phyloP scores from a whole-genome alignment of 192 early-diverging fungal genomes.

The Podila epicladia region DNA sequence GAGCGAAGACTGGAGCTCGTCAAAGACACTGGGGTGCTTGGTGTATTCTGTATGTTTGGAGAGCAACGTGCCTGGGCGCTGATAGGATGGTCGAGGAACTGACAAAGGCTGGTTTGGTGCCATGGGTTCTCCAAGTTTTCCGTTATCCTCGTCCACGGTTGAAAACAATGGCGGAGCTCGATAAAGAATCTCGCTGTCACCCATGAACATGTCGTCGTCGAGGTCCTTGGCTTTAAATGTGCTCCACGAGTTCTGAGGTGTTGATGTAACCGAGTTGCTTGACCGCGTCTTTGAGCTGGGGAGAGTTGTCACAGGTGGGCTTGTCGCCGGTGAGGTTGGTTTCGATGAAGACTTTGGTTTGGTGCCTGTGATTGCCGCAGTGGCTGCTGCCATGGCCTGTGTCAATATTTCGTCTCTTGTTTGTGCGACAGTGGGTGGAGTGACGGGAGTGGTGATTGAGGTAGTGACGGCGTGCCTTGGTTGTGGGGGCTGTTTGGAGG shows the following conservation, averaged over 20 bases:
- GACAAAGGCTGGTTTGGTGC: slow-evolving; percentile 6
- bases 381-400: slow-evolving; percentile 41
- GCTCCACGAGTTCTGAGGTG: slow-evolving; percentile 27
- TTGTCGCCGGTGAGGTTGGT: neutral
- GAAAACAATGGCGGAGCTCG: slow-evolving; percentile 23
- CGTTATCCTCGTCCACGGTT: neutral
- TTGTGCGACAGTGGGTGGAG: slow-evolving; percentile 36
- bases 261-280: neutral
- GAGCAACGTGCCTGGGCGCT: slow-evolving; percentile 6
- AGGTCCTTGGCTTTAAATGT: slow-evolving; percentile 33
- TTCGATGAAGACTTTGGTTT: neutral
- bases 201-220: slow-evolving; percentile 46
- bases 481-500: slow-evolving; percentile 18
- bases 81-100: slow-evolving; percentile 8
- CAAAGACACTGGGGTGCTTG: slow-evolving; percentile 27
- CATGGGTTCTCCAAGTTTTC: slow-evolving; percentile 4
- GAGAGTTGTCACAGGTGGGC: slow-evolving; percentile 2
- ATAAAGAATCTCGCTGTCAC: slow-evolving; percentile 43
- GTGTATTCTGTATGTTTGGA: slow-evolving; percentile 14
- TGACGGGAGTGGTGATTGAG: neutral
- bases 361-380: slow-evolving; percentile 28
- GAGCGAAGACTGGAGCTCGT: slow-evolving; percentile 45
- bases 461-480: slow-evolving; percentile 1
- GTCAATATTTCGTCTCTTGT: slow-evolving; percentile 42
- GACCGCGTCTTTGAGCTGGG: slow-evolving; percentile 2